phyloP scores from a whole-genome alignment of 352 stramenopile genomes.

The Globisporangium acanthophoron region DNA sequence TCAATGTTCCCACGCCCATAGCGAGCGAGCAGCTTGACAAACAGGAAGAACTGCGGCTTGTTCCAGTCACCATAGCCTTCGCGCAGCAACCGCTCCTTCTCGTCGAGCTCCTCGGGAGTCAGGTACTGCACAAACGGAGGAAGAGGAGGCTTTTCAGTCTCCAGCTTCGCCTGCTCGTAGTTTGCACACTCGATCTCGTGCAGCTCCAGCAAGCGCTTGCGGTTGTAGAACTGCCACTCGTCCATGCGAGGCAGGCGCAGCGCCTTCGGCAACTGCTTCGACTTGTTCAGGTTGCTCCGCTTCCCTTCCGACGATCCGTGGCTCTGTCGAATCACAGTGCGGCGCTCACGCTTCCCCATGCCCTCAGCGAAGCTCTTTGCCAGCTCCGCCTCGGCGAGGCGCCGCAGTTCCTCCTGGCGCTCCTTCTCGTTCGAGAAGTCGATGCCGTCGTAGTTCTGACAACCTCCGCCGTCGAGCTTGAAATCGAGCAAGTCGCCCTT shows the following conservation, averaged over 20 bases:
- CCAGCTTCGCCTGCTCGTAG: conserved; percentile 71
- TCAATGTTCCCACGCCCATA: conserved; percentile 74
- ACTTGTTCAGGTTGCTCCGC: conserved; percentile 40
- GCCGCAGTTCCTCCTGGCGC: conserved; percentile 80
- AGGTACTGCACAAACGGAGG: conserved; percentile 76
- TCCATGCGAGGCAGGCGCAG: conserved; percentile 79
- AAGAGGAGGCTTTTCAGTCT: conserved; percentile 71
- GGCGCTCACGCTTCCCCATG: conserved; percentile 81
- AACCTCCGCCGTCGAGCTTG: conserved; percentile 90
- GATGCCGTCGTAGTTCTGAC: conserved; percentile 95
- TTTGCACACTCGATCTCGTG: conserved; percentile 81
- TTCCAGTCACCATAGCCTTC: conserved; percentile 87
- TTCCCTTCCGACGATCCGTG: conserved; percentile 41
- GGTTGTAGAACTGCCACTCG: conserved; percentile 88
- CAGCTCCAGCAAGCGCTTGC: conserved; percentile 66
- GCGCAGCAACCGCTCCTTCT: conserved; percentile 90
- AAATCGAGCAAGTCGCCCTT: conserved; percentile 87
- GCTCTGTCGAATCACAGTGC: conserved; percentile 68
- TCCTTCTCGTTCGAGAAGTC: conserved; percentile 94
- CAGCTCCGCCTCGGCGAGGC: conserved; percentile 78
- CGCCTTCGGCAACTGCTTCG: conserved; percentile 76
- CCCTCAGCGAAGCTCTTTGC: conserved; percentile 69
- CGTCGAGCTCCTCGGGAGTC: conserved; percentile 75
- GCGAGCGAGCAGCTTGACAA: conserved; percentile 77
- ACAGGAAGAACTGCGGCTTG: conserved; percentile 85